Conservation (phyloP, 495 filamentous ascomycete genomes). For the Tuber borchii region DNA sequence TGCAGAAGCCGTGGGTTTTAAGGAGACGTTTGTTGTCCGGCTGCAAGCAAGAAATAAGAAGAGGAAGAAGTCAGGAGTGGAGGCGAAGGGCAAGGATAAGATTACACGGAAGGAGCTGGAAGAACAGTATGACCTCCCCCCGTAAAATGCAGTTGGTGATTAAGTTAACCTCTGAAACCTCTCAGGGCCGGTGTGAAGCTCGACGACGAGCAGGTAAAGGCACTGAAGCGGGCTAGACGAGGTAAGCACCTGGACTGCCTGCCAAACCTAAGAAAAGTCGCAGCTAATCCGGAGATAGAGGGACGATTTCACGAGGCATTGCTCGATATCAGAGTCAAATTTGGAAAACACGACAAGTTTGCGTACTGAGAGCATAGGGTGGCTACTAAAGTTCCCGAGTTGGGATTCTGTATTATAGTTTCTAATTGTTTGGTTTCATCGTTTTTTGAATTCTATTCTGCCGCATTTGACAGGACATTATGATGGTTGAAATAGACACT, state of each 20-base stretch:
- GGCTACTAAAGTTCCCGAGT: too few relatives aligned
- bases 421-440: background rate
- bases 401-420: background rate
- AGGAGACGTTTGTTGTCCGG: slow-evolving; percentile 71
- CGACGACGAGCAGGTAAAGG: slow-evolving; percentile 77
- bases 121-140: slow-evolving; percentile 42
- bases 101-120: slow-evolving; percentile 85
- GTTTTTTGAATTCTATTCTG: background rate
- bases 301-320: slow-evolving; percentile 86
- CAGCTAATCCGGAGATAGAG: slow-evolving; percentile 46
- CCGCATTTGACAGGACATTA: background rate
- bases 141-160: slow-evolving; percentile 34
- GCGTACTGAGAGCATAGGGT: slow-evolving; percentile 44
- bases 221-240: slow-evolving; percentile 70
- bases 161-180: background rate
- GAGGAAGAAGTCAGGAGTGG: slow-evolving; percentile 67
- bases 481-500: background rate
- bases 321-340: slow-evolving; percentile 80
- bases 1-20: slow-evolving; percentile 61
- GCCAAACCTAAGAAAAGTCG: background rate
- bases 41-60: slow-evolving; percentile 91
- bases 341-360: slow-evolving; percentile 91
- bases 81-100: slow-evolving; percentile 67
- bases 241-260: slow-evolving; percentile 10
- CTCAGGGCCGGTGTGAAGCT: slow-evolving; percentile 60